Evolutionary conservation across 228 moss, liverwort and hornwort species (phyloP), one percentile per base, ranked within the genome.

Genomic region (Sphagnum fallax): DNA sequence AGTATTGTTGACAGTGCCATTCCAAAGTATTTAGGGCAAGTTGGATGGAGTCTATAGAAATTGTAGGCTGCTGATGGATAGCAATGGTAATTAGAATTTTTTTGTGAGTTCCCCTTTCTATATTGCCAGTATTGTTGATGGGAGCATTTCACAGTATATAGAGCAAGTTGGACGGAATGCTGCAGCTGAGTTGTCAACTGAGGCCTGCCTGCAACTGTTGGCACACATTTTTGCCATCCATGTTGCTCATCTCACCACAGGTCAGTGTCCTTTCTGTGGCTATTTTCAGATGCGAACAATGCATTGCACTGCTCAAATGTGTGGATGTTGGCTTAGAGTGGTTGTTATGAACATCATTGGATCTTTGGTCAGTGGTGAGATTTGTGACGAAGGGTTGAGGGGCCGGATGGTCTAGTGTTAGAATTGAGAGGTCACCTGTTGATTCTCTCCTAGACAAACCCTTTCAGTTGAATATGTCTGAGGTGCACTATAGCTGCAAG

Each of bases 241-340:
- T 78, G 93, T 92, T 51, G 85, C 97, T 47, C 92, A 94, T 73
- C 90, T 98, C 16, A 98, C 98, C 63, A 90, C 98, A 81, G 98
- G 94, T 94, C 14, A 63, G 65, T 69, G 16, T 63, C 65, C 53
- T 62, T 47, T 55, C 70, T 69, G 51, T 64, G 49, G 50, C 11
- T 51, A 49, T 32, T 67, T 50, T 8, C 70, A 32, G 32, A 32
- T 32, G 32, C 0, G 32, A 32, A 32, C 32, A 32, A 32, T 32
- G 32, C 32, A 32, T 32, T 32, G 32, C 32, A 32, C 32, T 32
- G 32, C 32, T 32, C 32, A 32, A 32, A 32, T 2, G 2, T 32
- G 32, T 32, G 32, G 32, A 32, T 32, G 32, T 32, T 32, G 32
- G 32, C 32, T 32, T 32, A 32, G 32, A 1, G 2, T 32, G 32